Evolutionary conservation across 2,329 filamentous ascomycete genomes (phyloP).

Genomic region (Fusarium sp.): DNA sequence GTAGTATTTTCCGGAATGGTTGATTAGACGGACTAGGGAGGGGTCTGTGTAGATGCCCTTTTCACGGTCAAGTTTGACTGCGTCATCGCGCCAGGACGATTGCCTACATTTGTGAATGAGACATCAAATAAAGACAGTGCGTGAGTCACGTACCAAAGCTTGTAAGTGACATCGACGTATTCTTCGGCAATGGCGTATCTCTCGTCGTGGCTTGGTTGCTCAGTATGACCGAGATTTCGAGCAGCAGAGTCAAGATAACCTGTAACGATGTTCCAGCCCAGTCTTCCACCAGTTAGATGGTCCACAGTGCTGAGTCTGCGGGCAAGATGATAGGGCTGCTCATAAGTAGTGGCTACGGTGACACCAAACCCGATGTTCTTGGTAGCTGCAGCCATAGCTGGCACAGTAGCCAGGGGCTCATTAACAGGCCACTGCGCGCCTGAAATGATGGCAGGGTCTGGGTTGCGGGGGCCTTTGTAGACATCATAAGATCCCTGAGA

Average conservation of each 20-base stretch:
- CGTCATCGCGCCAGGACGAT: conserved; percentile 74
- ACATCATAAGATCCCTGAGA: conserved; percentile 74
- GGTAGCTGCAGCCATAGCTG: conserved; percentile 77
- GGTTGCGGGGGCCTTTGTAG: conserved; percentile 64
- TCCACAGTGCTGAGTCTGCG: conserved; percentile 74
- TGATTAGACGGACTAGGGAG: conserved; percentile 69
- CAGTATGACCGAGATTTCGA: conserved; percentile 67
- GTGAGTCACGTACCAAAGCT: conserved; percentile 64
- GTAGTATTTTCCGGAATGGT: conserved; percentile 74
- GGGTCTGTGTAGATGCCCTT: conserved; percentile 67
- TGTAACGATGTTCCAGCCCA: conserved; percentile 75
- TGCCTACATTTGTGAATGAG: neutral
- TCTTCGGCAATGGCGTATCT: conserved; percentile 73
- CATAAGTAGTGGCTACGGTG: conserved; percentile 76
- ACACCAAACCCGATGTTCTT: conserved; percentile 76
- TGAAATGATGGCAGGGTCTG: conserved; percentile 69
- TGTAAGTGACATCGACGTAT: conserved; percentile 73
- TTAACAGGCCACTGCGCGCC: conserved; percentile 79
- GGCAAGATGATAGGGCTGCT: conserved; percentile 76
- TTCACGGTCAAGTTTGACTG: conserved; percentile 69
- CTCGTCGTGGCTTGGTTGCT: conserved; percentile 66
- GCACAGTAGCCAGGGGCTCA: conserved; percentile 72
- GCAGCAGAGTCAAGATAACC: conserved; percentile 78
- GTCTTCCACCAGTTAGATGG: conserved; percentile 64
- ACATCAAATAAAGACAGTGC: neutral